A percentile compares a stretch with the other conserved stretches of the same genome.
Evolutionary conservation across 1,284 basidiomycete species (phyloP).

Genomic region (Sphaerobolus stellatus): DNA sequence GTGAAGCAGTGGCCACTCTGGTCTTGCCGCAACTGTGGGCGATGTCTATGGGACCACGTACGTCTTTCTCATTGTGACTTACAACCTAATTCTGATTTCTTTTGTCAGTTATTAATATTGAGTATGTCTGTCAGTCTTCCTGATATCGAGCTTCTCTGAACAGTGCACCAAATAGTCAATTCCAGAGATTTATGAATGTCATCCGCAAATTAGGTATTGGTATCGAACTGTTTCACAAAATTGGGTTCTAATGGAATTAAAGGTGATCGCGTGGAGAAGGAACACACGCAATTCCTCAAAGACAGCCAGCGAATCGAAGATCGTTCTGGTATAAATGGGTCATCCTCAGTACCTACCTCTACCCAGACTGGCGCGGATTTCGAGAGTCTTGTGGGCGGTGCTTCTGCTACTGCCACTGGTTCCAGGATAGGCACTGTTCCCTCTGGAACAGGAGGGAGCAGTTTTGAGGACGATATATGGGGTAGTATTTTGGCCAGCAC

Average conservation of each 20-base stretch:
- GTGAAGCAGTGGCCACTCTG: conserved; percentile 91
- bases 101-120: conserved; percentile 73
- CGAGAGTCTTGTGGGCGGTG: conserved; percentile 67
- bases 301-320: conserved; percentile 84
- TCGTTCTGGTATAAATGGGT: conserved; percentile 50
- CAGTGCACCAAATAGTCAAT: conserved; percentile 52
- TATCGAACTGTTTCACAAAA: background rate
- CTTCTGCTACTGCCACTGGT: conserved; percentile 38
- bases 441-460: conserved; percentile 42
- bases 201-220: conserved; percentile 55
- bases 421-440: conserved; percentile 38
- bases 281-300: conserved; percentile 80
- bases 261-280: conserved; percentile 79
- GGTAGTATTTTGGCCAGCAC: conserved; percentile 58
- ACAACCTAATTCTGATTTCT: background rate
- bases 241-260: conserved; percentile 37
- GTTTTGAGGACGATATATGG: conserved; percentile 67
- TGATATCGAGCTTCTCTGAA: background rate
- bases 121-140: conserved; percentile 24
- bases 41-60: conserved; percentile 95
- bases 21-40: conserved; percentile 93
- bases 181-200: conserved; percentile 84
- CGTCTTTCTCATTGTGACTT: conserved; percentile 29
- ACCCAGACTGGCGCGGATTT: conserved; percentile 56
- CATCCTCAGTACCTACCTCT: conserved; percentile 24